Conservation (phyloP, 257 asterid genomes). For the Ballota nigra region DNA sequence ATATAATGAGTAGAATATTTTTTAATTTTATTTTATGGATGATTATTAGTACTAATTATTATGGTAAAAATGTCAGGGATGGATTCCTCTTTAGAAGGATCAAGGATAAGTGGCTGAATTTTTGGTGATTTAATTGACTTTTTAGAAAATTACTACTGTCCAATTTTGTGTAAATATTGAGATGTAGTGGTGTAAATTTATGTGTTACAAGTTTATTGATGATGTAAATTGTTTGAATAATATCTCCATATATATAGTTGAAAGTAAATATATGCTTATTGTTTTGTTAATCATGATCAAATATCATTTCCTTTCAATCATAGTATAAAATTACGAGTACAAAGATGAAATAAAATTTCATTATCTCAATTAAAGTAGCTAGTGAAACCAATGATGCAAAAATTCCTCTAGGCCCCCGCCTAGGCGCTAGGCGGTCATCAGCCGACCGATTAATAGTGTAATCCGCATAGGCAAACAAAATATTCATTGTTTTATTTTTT, state of each 20-base stretch:
- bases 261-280: background rate
- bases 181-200: slow-evolving; percentile 18
- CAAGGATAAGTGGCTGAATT: slow-evolving; percentile 5
- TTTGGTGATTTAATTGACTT: slow-evolving; percentile 12
- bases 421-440: too few species aligned
- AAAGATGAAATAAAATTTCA: too few species aligned
- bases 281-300: background rate
- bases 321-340: too few species aligned
- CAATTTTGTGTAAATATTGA: slow-evolving; percentile 29
- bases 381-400: too few species aligned
- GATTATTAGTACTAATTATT: background rate
- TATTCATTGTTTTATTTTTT: too few species aligned
- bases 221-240: slow-evolving; percentile 28
- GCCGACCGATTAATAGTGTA: too few species aligned
- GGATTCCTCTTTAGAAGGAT: slow-evolving; percentile 80
- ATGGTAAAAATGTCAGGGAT: slow-evolving; percentile 58
- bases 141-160: background rate
- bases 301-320: background rate
- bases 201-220: slow-evolving; percentile 17
- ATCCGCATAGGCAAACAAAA: too few species aligned
- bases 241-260: background rate
- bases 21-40: background rate
- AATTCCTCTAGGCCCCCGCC: too few species aligned
- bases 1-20: too few species aligned
- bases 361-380: background rate